Conservation (phyloP, 495 filamentous ascomycete genomes). For the Penicillium maclennaniae region DNA sequence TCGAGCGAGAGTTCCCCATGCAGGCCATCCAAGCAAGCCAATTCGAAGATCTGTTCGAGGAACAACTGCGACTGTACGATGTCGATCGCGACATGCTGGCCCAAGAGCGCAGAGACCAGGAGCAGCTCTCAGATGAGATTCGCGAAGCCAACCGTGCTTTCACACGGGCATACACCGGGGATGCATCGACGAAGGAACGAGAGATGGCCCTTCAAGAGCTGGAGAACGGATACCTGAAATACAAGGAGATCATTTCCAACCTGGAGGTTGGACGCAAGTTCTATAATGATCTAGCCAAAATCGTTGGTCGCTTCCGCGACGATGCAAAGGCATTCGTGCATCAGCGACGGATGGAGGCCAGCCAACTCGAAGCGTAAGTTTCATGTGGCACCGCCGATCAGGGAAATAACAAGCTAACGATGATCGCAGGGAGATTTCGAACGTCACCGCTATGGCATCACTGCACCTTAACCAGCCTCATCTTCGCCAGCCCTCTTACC, state of each 20-base stretch:
- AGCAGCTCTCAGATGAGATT: slow-evolving; percentile 62
- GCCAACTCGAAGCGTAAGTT: slow-evolving; percentile 67
- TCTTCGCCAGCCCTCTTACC: slow-evolving; percentile 24
- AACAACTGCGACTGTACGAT: slow-evolving; percentile 75
- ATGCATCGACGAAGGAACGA: slow-evolving; percentile 69
- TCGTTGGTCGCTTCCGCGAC: slow-evolving; percentile 74
- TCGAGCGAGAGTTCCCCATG: slow-evolving; percentile 83
- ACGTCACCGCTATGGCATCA: slow-evolving; percentile 54
- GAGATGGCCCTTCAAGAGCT: slow-evolving; percentile 83
- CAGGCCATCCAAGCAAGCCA: slow-evolving; percentile 78
- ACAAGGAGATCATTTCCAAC: slow-evolving; percentile 89
- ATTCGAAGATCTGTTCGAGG: slow-evolving; percentile 88
- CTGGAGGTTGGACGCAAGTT: slow-evolving; percentile 88
- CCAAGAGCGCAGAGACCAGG: slow-evolving; percentile 72
- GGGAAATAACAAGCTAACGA: slow-evolving; percentile 11
- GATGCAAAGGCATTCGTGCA: slow-evolving; percentile 75
- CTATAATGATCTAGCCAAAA: slow-evolving; percentile 90
- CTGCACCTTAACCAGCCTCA: slow-evolving; percentile 51
- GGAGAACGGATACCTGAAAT: slow-evolving; percentile 90
- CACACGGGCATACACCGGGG: slow-evolving; percentile 62
- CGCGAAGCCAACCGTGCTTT: slow-evolving; percentile 76
- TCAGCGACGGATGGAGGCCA: slow-evolving; percentile 74
- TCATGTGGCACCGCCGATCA: background rate
- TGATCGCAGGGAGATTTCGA: slow-evolving; percentile 55
- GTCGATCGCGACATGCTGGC: slow-evolving; percentile 64